Evolutionary conservation across 257 asterid species (phyloP), one percentile per base, ranked within the genome.

Genomic region (Cruciata laevipes): DNA sequence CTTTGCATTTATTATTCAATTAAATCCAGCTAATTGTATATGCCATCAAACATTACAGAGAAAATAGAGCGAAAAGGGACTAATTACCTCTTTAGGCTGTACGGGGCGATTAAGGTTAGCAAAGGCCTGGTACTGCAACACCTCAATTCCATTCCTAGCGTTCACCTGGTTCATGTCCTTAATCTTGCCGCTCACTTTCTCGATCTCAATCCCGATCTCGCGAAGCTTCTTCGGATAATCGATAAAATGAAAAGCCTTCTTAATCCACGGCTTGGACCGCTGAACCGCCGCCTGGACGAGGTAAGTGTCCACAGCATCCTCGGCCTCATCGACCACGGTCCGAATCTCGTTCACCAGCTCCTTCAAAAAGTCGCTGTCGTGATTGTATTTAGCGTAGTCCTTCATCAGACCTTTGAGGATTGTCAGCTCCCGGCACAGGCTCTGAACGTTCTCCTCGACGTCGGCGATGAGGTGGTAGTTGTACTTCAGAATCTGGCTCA

Each of bases 241-340:
- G 5, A 81, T 27, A 0, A 65, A 42, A 20, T 77, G 84, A 4
- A 80, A 17, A 3, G 82, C 82, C 59, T 17, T 81, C 33, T 64
- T 67, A 16, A 81, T 21, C 3, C 52, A 61, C 73, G 35, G 58
- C 23, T 86, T 67, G 3, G 84, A 80, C 74, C 75, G 82, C 71
- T 83, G 89, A 16, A 72, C 83, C 7, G 85, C 82, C 14, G 83
- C 83, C 18, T 82, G 81, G 27, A 84, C 80, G 2, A 86, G 80
- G 23, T 79, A 86, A 8, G 74, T 63, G 64, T 84, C 93, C 27
- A 83, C 77, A 9, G 84, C 84, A 51, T 86, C 89, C 59, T 82
- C 89, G 3, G 93, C 93, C 3, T 86, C 84, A 65, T 76, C 81
- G 0, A 80, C 89, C 14, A 80, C 77, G 63, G 65, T 38, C 11